A percentile compares a stretch with the other conserved stretches of the same genome.
Evolutionary conservation across 345 rosid species (phyloP).

Genomic region (Cardamine occulta): DNA sequence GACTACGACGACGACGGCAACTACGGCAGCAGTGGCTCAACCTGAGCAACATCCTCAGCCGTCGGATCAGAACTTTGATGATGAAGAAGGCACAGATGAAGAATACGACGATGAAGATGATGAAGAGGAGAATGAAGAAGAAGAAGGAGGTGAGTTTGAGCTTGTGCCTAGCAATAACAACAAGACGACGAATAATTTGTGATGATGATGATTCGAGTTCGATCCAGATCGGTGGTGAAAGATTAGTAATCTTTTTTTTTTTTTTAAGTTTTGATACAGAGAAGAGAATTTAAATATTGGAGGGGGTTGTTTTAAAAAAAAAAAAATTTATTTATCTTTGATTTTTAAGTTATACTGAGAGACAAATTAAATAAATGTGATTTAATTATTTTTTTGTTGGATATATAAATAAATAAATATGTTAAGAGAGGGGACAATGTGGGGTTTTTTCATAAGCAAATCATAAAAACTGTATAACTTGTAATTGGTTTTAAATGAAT

Average conservation of each 20-base stretch:
- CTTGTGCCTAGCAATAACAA: constrained; percentile 51
- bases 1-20: background rate
- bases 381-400: constrained; percentile 28
- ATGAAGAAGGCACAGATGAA: constrained; percentile 50
- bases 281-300: constrained; percentile 43
- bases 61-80: constrained; percentile 38
- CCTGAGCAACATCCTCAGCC: constrained; percentile 26
- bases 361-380: constrained; percentile 26
- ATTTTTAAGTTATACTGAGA: constrained; percentile 37
- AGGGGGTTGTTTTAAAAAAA: background rate
- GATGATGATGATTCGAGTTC: background rate
- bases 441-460: constrained; percentile 27
- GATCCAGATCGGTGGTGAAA: constrained; percentile 25
- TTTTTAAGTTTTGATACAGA: constrained; percentile 45
- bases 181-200: constrained; percentile 38
- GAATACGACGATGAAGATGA: constrained; percentile 46
- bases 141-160: constrained; percentile 62
- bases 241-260: constrained; percentile 24
- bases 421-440: constrained; percentile 16
- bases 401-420: constrained; percentile 15
- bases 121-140: constrained; percentile 60
- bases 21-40: background rate
- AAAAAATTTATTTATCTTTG: constrained; percentile 2
- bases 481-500: constrained; percentile 28
- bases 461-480: constrained; percentile 28